Evolutionary conservation across 129 eudicot species (phyloP), one percentile per base, ranked within the genome.

Genomic region (Dittrichia graveolens): DNA sequence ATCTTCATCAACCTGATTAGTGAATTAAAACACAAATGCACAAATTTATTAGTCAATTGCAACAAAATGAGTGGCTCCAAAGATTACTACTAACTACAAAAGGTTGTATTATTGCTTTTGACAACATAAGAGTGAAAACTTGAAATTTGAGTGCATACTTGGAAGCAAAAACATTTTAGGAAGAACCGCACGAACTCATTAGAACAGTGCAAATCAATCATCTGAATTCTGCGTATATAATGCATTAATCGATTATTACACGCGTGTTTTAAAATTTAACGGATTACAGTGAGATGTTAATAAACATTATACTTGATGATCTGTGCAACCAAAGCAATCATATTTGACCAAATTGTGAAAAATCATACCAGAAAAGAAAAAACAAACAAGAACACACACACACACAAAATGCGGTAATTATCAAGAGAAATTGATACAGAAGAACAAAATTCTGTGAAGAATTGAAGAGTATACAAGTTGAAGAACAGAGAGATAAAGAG

Each of bases 1-100:
- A 69, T 87, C 89, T 76, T 90, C 93, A 84, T 87, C 93, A 85
- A 85, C 96, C 97, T 94, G 86, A 31, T 75, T 12, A 38, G 37
- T 15, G 7, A 60, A 62, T 53, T 44, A 48, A 45, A 59, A 61
- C 18, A 19, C 14, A 55, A 44, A 50, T 60, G 62, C 74, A 62
- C 67, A 38, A 57, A 58, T 35, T 24, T 10, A 67, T 59, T 40
- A 67, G 52, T 47, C 67, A 5, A 4, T 18, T 55, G 37, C 40
- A 68, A 53, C 7, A 14, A 49, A 39, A 62, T 14, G 35, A 41
- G 72, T 61, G 67, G 54, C 58, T 61, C 35, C 8, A 41, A 24
- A 24, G 55, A 42, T 44, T 45, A 34, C 45, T 43, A 73, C 43
- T 47, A 38, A 18, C 16, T 8, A 55, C n/a, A 48, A 4, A 67